Percentiles rank a stretch among this genome's conserved stretches.
Evolutionary conservation across 2,329 filamentous ascomycete genomes (phyloP).

Genomic region (Xylariaceae sp.): DNA sequence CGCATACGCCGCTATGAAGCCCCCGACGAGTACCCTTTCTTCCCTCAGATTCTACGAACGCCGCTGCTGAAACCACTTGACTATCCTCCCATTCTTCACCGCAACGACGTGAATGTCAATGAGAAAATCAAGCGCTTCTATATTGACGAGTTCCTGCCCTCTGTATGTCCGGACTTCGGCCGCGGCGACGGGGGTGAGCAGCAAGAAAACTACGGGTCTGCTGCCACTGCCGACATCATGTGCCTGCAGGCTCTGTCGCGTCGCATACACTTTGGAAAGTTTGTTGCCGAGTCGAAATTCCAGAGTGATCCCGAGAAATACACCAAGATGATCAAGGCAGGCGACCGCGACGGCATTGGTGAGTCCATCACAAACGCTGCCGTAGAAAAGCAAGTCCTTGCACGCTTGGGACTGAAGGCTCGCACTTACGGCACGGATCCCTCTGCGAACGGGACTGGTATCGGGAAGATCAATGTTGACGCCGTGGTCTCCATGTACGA

Average conservation of each 20-base stretch:
- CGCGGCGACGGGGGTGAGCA: conserved; percentile 75
- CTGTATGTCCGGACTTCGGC: conserved; percentile 74
- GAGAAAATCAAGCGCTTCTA: conserved; percentile 81
- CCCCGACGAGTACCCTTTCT: conserved; percentile 97
- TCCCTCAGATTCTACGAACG: conserved; percentile 71
- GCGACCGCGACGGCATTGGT: conserved; percentile 76
- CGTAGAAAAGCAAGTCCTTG: conserved; percentile 89
- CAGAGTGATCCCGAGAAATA: conserved; percentile 75
- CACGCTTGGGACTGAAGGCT: conserved; percentile 81
- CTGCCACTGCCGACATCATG: conserved; percentile 85
- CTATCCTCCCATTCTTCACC: conserved; percentile 84
- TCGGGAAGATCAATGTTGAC: conserved; percentile 83
- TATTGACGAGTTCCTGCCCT: conserved; percentile 75
- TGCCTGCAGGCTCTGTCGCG: conserved; percentile 86
- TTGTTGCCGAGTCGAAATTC: conserved; percentile 96
- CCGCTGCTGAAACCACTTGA: conserved; percentile 83
- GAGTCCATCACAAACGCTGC: conserved; percentile 84
- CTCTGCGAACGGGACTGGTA: conserved; percentile 51
- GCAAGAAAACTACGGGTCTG: conserved; percentile 92
- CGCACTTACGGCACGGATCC: conserved; percentile 93
- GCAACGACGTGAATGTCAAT: conserved; percentile 89
- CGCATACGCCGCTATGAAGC: conserved; percentile 92
- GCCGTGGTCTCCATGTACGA: conserved; percentile 88
- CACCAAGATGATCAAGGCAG: conserved; percentile 74
- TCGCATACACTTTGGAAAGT: conserved; percentile 96